phyloP scores from a whole-genome alignment of 805 yeast species.

The Pichia nanzhaoensis region DNA sequence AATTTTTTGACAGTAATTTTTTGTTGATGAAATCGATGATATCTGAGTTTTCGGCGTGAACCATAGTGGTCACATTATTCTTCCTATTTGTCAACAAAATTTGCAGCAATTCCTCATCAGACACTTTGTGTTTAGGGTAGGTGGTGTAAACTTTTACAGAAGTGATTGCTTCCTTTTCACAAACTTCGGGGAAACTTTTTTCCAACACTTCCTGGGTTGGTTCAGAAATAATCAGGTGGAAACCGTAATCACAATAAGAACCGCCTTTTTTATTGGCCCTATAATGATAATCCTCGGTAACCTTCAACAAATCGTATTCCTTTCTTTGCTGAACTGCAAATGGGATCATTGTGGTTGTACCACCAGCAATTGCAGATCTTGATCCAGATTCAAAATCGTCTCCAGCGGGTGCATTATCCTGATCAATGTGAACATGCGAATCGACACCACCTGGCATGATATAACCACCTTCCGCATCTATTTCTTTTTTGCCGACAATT shows the following conservation, averaged over 20 bases:
- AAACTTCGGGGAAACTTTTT: conserved; percentile 27
- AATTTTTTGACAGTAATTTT: conserved; percentile 30
- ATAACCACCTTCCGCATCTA: conserved; percentile 40
- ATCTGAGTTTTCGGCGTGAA: conserved; percentile 45
- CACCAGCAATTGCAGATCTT: conserved; percentile 40
- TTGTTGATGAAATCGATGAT: conserved; percentile 29
- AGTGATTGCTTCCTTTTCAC: conserved; percentile 31
- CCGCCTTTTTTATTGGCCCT: conserved; percentile 11
- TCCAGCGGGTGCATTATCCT: conserved; percentile 64
- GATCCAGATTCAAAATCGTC: conserved; percentile 39
- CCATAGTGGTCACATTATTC: conserved; percentile 39
- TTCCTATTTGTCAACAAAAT: conserved; percentile 34
- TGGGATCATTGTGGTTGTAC: conserved; percentile 39
- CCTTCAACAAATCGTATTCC: conserved; percentile 20
- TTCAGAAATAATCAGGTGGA: conserved; percentile 17
- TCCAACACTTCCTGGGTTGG: conserved; percentile 12
- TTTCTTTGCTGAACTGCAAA: conserved; percentile 36
- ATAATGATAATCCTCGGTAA: conserved; percentile 23
- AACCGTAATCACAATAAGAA: conserved; percentile 21
- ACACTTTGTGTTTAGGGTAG: conserved; percentile 35
- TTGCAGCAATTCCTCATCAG: conserved; percentile 34
- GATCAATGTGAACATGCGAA: conserved; percentile 41
- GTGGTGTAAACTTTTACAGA: conserved; percentile 39
- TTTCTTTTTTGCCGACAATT: conserved; percentile 21
- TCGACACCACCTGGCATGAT: conserved; percentile 46